These are phyloP conservation scores for Fusarium sp. DNA, from an alignment of 2,329 filamentous ascomycete genomes.

Conservation along the genomic window DNA sequence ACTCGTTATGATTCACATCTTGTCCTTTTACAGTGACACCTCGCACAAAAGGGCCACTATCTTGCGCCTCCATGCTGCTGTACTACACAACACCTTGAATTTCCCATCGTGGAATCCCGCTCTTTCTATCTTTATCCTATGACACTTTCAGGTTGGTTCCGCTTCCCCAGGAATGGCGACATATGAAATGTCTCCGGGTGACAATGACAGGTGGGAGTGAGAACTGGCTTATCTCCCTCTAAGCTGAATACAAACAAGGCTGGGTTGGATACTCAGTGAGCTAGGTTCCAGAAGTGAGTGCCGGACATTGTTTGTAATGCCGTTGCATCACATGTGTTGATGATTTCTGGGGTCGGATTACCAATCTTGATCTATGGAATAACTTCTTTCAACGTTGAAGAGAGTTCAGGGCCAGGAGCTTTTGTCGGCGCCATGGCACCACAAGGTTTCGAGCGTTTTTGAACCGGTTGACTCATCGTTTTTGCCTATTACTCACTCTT, in stretches of 20 bases:
- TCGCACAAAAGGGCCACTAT: constrained; percentile 12
- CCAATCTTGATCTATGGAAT: background rate
- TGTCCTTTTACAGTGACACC: constrained; percentile 9
- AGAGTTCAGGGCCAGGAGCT: background rate
- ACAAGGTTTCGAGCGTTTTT: constrained; percentile 21
- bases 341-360: constrained; percentile 1
- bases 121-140: constrained; percentile 28
- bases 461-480: constrained; percentile 10
- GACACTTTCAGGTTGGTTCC: background rate
- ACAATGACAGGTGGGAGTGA: background rate
- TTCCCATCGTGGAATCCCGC: background rate
- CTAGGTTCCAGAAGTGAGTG: constrained; percentile 18
- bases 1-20: constrained; percentile 10
- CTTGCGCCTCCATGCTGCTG: constrained; percentile 24
- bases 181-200: background rate
- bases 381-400: constrained; percentile 5
- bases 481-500: background rate
- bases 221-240: constrained; percentile 1
- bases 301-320: background rate
- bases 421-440: constrained; percentile 10
- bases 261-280: background rate
- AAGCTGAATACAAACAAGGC: constrained; percentile 3
- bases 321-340: constrained; percentile 6
- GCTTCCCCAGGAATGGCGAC: background rate
- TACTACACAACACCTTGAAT: constrained; percentile 8